phyloP scores from a whole-genome alignment of 345 rosid genomes.

The Acer campestre region DNA sequence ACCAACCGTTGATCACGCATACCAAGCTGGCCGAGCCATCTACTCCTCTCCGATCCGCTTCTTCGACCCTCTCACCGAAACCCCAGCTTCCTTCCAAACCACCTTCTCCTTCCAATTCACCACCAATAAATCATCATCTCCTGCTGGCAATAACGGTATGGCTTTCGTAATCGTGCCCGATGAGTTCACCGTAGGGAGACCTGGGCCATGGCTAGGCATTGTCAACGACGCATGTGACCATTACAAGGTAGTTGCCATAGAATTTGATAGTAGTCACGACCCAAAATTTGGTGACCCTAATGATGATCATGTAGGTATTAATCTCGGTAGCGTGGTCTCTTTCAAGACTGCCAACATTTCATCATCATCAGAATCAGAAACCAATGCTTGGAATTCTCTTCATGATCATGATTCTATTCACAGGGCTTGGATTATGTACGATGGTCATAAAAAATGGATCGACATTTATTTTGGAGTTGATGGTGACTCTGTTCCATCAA shows the following conservation, averaged over 20 bases:
- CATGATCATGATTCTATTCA: slow-evolving; percentile 12
- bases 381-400: slow-evolving; percentile 14
- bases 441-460: slow-evolving; percentile 23
- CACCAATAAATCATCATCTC: neutral
- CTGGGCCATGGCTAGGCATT: slow-evolving; percentile 25
- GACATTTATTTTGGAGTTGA: slow-evolving; percentile 18
- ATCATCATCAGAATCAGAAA: neutral
- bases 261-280: slow-evolving; percentile 19
- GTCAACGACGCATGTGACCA: slow-evolving; percentile 20
- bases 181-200: slow-evolving; percentile 32
- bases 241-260: slow-evolving; percentile 20
- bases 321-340: slow-evolving; percentile 24
- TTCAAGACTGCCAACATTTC: slow-evolving; percentile 8
- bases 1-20: neutral
- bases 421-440: slow-evolving; percentile 29
- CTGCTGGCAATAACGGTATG: slow-evolving; percentile 5
- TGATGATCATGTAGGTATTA: slow-evolving; percentile 19
- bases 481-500: slow-evolving; percentile 1
- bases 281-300: slow-evolving; percentile 22
- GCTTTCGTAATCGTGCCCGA: slow-evolving; percentile 26
- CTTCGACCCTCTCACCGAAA: slow-evolving; percentile 18
- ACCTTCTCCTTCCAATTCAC: slow-evolving; percentile 30
- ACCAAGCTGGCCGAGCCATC: slow-evolving; percentile 25
- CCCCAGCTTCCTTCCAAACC: slow-evolving; percentile 28
- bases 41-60: slow-evolving; percentile 22